These are phyloP conservation scores for Leccinum broughii DNA, from an alignment of 768 basidiomycete species.

Conservation along the genomic window DNA sequence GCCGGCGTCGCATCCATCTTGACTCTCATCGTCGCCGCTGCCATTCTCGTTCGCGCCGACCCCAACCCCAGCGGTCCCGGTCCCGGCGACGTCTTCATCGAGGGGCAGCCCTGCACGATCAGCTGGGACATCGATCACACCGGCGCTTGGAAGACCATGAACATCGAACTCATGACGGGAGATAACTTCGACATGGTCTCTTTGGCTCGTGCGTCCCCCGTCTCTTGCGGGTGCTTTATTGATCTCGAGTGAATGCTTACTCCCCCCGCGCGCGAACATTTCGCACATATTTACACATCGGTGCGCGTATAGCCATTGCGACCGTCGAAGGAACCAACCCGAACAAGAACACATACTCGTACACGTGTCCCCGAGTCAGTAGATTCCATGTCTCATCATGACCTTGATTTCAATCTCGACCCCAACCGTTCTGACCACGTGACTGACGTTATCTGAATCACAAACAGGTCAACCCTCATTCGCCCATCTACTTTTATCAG, in stretches of 20 bases:
- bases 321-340: slow-evolving; percentile 62
- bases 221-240: not conserved
- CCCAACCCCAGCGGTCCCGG: slow-evolving; percentile 59
- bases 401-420: not conserved
- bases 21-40: slow-evolving; percentile 25
- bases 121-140: slow-evolving; percentile 60
- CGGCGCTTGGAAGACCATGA: slow-evolving; percentile 68
- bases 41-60: slow-evolving; percentile 49
- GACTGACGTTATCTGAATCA: not conserved
- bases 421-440: not conserved
- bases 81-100: slow-evolving; percentile 57
- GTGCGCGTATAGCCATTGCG: slow-evolving; percentile 51
- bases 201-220: slow-evolving; percentile 54
- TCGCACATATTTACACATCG: not conserved
- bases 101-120: slow-evolving; percentile 55
- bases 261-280: not conserved
- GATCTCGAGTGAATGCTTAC: not conserved
- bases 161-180: slow-evolving; percentile 81
- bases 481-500: slow-evolving; percentile 81
- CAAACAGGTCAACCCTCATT: slow-evolving; percentile 56
- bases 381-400: not conserved
- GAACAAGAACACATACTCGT: slow-evolving; percentile 47
- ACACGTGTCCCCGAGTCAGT: slow-evolving; percentile 66
- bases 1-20: slow-evolving; percentile 12
- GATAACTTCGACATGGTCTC: slow-evolving; percentile 67